Evolutionary conservation across 2,329 filamentous ascomycete genomes (phyloP).

Genomic region (Aspergillus intermedius): DNA sequence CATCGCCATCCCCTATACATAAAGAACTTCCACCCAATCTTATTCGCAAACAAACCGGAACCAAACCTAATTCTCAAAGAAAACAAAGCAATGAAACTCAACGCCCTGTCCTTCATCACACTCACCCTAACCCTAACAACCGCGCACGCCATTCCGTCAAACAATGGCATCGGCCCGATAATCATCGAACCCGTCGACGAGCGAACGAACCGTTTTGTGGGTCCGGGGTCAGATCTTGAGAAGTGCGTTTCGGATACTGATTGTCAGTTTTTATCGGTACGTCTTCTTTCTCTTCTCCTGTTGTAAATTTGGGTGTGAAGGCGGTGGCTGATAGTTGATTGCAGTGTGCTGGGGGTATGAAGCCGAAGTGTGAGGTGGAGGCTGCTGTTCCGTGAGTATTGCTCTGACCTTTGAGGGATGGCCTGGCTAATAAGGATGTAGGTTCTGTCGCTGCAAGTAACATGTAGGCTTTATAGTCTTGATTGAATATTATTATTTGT

Average conservation of each 20-base stretch:
- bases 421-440: not conserved
- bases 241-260: not conserved
- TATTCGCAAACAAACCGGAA: too few species aligned
- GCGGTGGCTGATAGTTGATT: not conserved
- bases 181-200: not conserved
- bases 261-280: not conserved
- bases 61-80: too few species aligned
- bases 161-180: conserved; percentile 5
- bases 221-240: not conserved
- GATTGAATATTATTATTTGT: not conserved
- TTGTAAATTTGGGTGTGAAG: not conserved
- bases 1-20: too few species aligned
- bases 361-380: not conserved
- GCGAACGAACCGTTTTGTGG: not conserved
- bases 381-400: not conserved
- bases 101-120: not conserved
- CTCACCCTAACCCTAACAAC: not conserved
- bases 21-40: too few species aligned
- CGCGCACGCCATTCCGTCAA: not conserved
- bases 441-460: not conserved
- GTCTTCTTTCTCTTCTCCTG: not conserved
- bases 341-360: not conserved
- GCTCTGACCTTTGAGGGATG: not conserved
- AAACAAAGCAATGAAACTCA: not conserved
- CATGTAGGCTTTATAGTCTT: not conserved